phyloP scores from a whole-genome alignment of 2,329 filamentous ascomycete genomes.

The Rhynchosporium agropyri region DNA sequence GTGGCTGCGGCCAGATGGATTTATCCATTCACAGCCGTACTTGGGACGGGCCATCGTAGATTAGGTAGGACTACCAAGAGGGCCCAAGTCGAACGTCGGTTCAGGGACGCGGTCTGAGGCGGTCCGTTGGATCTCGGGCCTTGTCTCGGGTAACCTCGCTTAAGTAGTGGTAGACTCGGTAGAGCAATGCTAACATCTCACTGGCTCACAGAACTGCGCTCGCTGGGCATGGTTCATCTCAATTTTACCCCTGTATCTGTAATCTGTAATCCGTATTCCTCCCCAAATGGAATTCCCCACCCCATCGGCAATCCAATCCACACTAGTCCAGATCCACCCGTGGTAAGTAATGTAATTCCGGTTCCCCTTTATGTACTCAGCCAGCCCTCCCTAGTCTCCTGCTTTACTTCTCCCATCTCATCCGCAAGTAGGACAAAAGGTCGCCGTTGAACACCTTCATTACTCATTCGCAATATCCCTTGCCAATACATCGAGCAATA shows the following conservation, averaged over 20 bases:
- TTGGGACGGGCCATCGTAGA: neutral
- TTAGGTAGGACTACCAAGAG: neutral
- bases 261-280: conserved; percentile 15
- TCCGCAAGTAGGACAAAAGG: conserved; percentile 29
- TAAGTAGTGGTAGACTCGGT: neutral
- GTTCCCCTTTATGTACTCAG: conserved; percentile 23
- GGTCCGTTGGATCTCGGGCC: neutral
- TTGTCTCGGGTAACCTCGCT: conserved; percentile 6
- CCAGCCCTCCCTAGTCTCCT: conserved; percentile 9
- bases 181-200: neutral
- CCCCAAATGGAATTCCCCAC: conserved; percentile 28
- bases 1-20: neutral
- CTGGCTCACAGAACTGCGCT: conserved; percentile 18
- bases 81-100: conserved; percentile 14
- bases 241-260: conserved; percentile 32
- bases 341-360: neutral
- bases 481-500: conserved; percentile 37
- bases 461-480: conserved; percentile 33
- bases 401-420: conserved; percentile 12
- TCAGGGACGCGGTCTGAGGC: conserved; percentile 35
- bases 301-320: neutral
- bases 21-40: conserved; percentile 24
- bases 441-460: conserved; percentile 36
- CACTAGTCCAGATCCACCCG: conserved; percentile 8
- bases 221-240: conserved; percentile 34